Base-by-base conservation (phyloP, 805 yeast genomes). In the Candida arabinofermentans region DNA sequence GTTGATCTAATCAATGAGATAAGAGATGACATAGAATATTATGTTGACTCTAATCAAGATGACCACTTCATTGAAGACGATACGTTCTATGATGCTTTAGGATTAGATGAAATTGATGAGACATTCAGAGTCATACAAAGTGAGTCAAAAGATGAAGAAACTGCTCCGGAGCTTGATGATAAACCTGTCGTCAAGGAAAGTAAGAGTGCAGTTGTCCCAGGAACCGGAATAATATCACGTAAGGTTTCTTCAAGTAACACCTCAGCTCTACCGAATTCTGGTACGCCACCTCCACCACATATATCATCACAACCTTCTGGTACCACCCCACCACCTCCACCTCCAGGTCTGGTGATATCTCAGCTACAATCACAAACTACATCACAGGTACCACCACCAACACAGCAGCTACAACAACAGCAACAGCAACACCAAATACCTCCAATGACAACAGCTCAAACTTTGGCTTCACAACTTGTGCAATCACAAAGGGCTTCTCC, bases 21-120 rank as follows among this genome's bases (percentile, higher is more conserved):
- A 43, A 81, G 83, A 58, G 98, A 91, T 40, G 98, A 91, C 61
- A 85, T 91, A 60, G 86, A 78, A 52, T 91, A 93, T 66, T 90
- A 87, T 62, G 93, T 93, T 24, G 98, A 93, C 53, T 85, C 88
- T 48, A 91, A 91, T 58, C 93, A 85, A 62, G 96, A 89, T 42
- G 90, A 81, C 4, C 96, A 90, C 55, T 91, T 89, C 61, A 83
- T 90, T 26, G 97, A 89, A 57, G 96, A 91, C 62, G 96, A 90
- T 53, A 89, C 87, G 12, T 77, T 91, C 46, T 93, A 91, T 64
- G 97, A 93, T 52, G 87, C 81, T 45, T 73, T 93, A 53, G 89
- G 83, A 34, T 74, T 89, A 34, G 81, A 73, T 44, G 83, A 79
- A 24, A 51, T 58, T 27, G 67, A 64, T 34, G 67, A 61, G 33